Base-by-base conservation (phyloP, 306 rosid genomes). In the Trichosanthes cucumerina region DNA sequence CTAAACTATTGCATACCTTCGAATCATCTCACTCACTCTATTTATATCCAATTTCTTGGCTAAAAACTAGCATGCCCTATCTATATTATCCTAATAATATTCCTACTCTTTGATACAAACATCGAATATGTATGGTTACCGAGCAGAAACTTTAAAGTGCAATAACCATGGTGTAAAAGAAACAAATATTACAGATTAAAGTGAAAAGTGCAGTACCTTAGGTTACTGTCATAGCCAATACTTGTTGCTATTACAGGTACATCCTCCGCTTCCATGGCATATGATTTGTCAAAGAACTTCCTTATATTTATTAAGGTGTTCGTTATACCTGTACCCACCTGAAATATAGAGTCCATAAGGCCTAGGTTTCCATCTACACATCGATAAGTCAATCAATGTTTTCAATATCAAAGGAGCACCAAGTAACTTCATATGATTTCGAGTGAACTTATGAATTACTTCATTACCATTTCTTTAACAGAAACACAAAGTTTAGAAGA, bases 271-370 rank as follows among this genome's bases (percentile, higher is more conserved):
- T 91, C 96, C 41, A 79, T 93, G 1, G 80, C 89, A 77, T 90
- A 87, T 44, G 90, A 64, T 88, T 95, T 91, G 38, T 92, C 66
- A 5, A 95, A 63, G 47, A 90, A 86, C 86, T 95, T 95, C 85
- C 93, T 83, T 52, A 91, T 87, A 70, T 87, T 89, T 75, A 95
- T 89, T 79, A 91, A 85, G 75, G 87, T 91, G 85, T 92, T 95
- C 12, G 98, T 95, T 68, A 95, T 83, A 77, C 91, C 91, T 26
- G 99, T 95, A 68, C 99, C 99, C 56, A 91, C 85, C 97, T 95
- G 80, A 80, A 84, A 66, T 47, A 64, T 70, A 44, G 39, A 33
- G 31, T 57, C 43, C 9, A 18, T 80, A n/a, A 57, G 66, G 69
- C 69, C 21, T 26, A 54, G 9, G 2, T 28, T 28, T 28, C 33